Conservation (phyloP, 129 eudicot species). For the Escallonia rubra region DNA sequence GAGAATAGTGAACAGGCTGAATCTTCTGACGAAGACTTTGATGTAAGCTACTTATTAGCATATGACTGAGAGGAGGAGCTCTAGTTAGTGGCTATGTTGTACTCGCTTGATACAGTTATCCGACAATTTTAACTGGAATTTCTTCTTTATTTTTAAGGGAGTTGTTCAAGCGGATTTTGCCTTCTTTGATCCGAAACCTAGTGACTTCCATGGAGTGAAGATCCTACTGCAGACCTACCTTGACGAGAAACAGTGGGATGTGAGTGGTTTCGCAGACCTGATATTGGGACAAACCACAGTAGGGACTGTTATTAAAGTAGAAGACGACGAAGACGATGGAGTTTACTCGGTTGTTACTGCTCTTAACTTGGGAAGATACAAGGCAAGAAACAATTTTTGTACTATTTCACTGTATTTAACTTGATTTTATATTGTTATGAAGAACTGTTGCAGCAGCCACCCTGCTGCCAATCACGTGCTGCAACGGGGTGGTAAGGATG, state of each 20-base stretch:
- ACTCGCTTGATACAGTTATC: background rate
- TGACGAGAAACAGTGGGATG: conserved; percentile 72
- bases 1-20: conserved; percentile 13
- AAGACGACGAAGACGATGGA: conserved; percentile 67
- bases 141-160: conserved; percentile 44
- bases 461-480: background rate
- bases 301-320: conserved; percentile 78
- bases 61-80: background rate
- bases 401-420: background rate
- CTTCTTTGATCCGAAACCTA: conserved; percentile 94
- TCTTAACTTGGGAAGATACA: conserved; percentile 78
- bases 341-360: conserved; percentile 60
- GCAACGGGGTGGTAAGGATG: too few species aligned
- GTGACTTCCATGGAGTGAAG: conserved; percentile 90
- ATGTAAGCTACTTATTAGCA: conserved; percentile 26
- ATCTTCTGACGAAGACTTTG: conserved; percentile 52
- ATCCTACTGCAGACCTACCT: conserved; percentile 62
- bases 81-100: background rate
- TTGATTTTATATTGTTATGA: background rate
- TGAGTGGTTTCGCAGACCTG: conserved; percentile 81
- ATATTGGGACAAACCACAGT: conserved; percentile 75
- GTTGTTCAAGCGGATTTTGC: conserved; percentile 92
- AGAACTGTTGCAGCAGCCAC: background rate
- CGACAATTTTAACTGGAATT: background rate
- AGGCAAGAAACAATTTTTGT: conserved; percentile 24